A percentile compares a stretch with the other conserved stretches of the same genome.
Conservation (phyloP, 164 flowering plant genomes). For the Macadamia integrifolia region DNA sequence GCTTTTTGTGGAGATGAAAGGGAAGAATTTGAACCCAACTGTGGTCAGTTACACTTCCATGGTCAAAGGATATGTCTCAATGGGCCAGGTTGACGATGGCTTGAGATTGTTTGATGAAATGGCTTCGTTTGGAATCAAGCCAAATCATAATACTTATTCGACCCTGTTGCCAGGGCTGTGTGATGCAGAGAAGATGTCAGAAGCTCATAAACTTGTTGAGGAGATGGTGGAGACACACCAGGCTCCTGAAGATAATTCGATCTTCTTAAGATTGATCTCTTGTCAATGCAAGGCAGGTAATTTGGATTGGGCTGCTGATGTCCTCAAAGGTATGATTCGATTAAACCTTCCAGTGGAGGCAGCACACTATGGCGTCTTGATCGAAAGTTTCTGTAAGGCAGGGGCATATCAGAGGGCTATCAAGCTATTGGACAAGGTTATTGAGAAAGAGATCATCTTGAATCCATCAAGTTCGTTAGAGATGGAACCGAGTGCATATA, state of each 20-base stretch:
- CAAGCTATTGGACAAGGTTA: constrained; percentile 60
- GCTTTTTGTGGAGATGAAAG: constrained; percentile 74
- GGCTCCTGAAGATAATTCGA: constrained; percentile 64
- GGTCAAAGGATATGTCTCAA: constrained; percentile 81
- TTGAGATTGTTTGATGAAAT: constrained; percentile 69
- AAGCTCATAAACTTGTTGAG: constrained; percentile 46
- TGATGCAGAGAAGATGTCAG: constrained; percentile 66
- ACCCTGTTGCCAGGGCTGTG: constrained; percentile 83
- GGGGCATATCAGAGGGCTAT: constrained; percentile 56
- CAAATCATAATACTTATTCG: constrained; percentile 63
- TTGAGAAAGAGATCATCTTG: constrained; percentile 69
- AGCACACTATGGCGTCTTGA: constrained; percentile 82
- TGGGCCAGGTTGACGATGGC: constrained; percentile 63
- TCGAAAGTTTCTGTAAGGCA: constrained; percentile 65
- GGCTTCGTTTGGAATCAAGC: constrained; percentile 53
- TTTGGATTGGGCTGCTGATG: constrained; percentile 68
- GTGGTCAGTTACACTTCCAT: constrained; percentile 78
- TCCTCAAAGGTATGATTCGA: constrained; percentile 69
- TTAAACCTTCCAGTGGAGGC: constrained; percentile 73
- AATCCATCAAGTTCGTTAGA: constrained; percentile 45
- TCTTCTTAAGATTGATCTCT: constrained; percentile 53
- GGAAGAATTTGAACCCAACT: constrained; percentile 46
- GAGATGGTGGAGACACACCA: constrained; percentile 66
- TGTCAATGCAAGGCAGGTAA: constrained; percentile 58
- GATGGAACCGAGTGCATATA: constrained; percentile 69